These are phyloP conservation scores for Hypomyces perniciosus DNA, from an alignment of 2,329 filamentous ascomycete species.

Conservation along the genomic window DNA sequence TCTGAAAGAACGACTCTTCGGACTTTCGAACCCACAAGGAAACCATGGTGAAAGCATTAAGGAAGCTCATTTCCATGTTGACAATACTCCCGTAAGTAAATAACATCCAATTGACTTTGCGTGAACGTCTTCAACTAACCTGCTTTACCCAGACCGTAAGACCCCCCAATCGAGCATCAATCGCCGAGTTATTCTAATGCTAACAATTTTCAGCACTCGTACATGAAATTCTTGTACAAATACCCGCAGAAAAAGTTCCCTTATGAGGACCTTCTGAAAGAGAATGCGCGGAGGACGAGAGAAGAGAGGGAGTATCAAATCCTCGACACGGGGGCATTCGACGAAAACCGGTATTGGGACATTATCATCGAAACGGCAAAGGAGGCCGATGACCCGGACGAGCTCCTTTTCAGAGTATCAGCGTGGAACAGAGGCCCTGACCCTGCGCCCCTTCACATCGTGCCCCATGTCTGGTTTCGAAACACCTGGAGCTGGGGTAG, in stretches of 20 bases:
- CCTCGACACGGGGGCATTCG: slow-evolving; percentile 79
- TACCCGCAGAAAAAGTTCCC: slow-evolving; percentile 90
- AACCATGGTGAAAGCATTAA: slow-evolving; percentile 98
- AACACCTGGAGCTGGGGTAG: slow-evolving; percentile 97
- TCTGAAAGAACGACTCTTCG: slow-evolving; percentile 91
- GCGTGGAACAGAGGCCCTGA: slow-evolving; percentile 94
- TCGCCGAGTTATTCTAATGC: slow-evolving; percentile 1
- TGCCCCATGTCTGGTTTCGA: slow-evolving; percentile 93
- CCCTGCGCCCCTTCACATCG: slow-evolving; percentile 82
- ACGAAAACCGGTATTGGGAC: slow-evolving; percentile 91
- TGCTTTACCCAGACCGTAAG: slow-evolving; percentile 39
- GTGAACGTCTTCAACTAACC: background rate
- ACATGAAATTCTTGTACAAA: slow-evolving; percentile 99
- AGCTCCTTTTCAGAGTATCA: slow-evolving; percentile 88
- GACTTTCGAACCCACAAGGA: slow-evolving; percentile 90
- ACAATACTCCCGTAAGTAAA: slow-evolving; percentile 70
- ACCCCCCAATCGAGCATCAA: slow-evolving; percentile 12
- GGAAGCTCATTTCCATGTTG: slow-evolving; percentile 91
- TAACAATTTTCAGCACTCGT: slow-evolving; percentile 64
- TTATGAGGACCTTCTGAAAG: slow-evolving; percentile 78
- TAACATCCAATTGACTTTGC: background rate
- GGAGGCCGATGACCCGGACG: slow-evolving; percentile 84
- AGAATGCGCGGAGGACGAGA: slow-evolving; percentile 72
- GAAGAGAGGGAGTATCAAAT: slow-evolving; percentile 86
- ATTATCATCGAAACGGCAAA: slow-evolving; percentile 96